Base-by-base conservation (phyloP, 371 early-diverging fungal species). In the Syncephalastrum racemosum region DNA sequence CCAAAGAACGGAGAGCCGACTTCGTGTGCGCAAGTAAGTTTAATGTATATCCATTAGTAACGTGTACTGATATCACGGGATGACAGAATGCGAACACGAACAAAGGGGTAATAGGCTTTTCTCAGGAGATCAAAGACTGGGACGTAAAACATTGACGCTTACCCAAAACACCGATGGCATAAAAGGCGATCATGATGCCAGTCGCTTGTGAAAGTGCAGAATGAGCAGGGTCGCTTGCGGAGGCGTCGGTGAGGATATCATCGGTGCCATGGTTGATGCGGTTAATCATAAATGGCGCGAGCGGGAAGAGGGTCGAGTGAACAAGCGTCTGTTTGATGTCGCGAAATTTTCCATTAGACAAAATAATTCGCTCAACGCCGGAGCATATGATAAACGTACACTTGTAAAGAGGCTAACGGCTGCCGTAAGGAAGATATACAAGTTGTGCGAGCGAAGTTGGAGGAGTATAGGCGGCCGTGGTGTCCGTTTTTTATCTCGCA, bases 1-100 rank as follows among this genome's bases (percentile, higher is more conserved):
- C 90, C 93, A 62, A 92, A 86, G 0, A 86, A 25, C 4, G 91
- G 90, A 3, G 94, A 84, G 4, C 88, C 86, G 19, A 77, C 68
- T 76, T 8, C 0, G 12, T 31, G 12, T 8, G 36, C 36, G 36
- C 27, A 27, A 10, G 36, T 31, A 31, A 31, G 36, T 31, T 31
- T 10, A 8, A 31, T 31, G 36, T 31, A 8, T 31, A 8, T 31
- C 10, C 10, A 31, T 31, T 2, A 12, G 10, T 31, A 8, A 31
- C 12, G 10, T 31, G 5, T 31, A 31, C 36, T 5, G 36, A 31
- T 2, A 31, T 31, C 36, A 31, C 10, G 36, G 12, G 36, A 10
- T 8, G 10, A 8, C 10, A 10, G 10, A 31, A 10, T 3, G 36
- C 0, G 10, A 12, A 8, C 10, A 2, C 36, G 12, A 31, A 8